Base-by-base conservation (phyloP, 2,329 filamentous ascomycete species). In the Epicoccum sorghinum region DNA sequence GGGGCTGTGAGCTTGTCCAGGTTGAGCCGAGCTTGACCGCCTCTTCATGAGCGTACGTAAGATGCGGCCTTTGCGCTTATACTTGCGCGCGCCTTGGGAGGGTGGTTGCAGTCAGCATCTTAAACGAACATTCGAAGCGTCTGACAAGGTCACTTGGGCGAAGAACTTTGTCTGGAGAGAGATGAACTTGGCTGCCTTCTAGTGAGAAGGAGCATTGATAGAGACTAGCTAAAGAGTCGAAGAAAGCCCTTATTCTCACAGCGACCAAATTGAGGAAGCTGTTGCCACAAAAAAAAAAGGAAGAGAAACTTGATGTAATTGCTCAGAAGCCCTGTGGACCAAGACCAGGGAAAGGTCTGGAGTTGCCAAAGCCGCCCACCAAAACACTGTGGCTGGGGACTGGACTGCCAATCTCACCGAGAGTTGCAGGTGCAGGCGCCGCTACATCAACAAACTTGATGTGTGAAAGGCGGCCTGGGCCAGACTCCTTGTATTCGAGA, bases 401-500 rank as follows among this genome's bases (percentile, higher is more conserved):
- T 9, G 79, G 79, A 57, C 77, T 79, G 27, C 79, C 79, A 62
- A 81, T 80, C 68, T 80, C 78, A 38, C 79, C 79, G 27, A 80
- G 60, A 4, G 72, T 67, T 4, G 64, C 58, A 8, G 67, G 57
- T 2, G 66, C 67, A 27, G 63, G 62, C n/a, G 56, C 64, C 35
- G 64, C 60, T 33, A 58, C 52, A 25, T 75, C 72, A 44, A 77
- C 75, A 61, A 77, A 80, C 59, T 76, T 79, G 61, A 81, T 77
- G 41, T 68, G 62, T 4, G 74, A 70, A 35, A 77, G 68, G 13
- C 63, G 64, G 7, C 69, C 68, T n/a, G 55, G 60, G 4, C 75
- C 78, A 43, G 85, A 83, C 35, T 82, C 80, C 57, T 82, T 83
- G 59, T 89, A 82, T 30, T 89, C 86, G 68, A 99, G 96, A 24